Percentiles rank a stretch among this genome's conserved stretches.
phyloP scores from a whole-genome alignment of 768 basidiomycete species.

The Pleurotus eryngii region DNA sequence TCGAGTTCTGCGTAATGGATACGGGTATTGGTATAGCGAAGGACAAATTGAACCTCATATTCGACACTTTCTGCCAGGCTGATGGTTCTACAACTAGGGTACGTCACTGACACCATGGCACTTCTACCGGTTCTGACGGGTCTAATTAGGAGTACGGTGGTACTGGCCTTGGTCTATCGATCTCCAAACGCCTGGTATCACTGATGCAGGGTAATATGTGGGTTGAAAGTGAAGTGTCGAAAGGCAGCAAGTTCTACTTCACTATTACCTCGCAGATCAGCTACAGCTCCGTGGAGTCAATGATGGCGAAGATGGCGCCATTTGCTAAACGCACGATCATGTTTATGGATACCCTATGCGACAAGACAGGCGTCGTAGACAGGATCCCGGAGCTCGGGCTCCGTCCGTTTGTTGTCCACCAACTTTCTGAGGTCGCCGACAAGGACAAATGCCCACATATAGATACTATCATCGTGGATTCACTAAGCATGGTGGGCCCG shows the following conservation, averaged over 20 bases:
- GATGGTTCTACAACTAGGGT: slow-evolving; percentile 97
- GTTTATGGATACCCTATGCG: slow-evolving; percentile 83
- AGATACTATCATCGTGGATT: slow-evolving; percentile 95
- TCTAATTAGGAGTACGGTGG: slow-evolving; percentile 85
- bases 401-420: slow-evolving; percentile 70
- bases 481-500: slow-evolving; percentile 66
- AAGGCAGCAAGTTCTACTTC: slow-evolving; percentile 96
- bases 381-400: slow-evolving; percentile 79
- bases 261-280: slow-evolving; percentile 87
- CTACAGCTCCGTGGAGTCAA: slow-evolving; percentile 68
- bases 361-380: slow-evolving; percentile 71
- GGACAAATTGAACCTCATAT: slow-evolving; percentile 96
- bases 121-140: slow-evolving; percentile 4
- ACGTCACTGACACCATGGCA: slow-evolving; percentile 21
- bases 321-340: slow-evolving; percentile 88
- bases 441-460: slow-evolving; percentile 84
- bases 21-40: slow-evolving; percentile 99
- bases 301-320: slow-evolving; percentile 76
- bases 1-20: slow-evolving; percentile 97
- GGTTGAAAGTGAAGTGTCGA: slow-evolving; percentile 93
- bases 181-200: slow-evolving; percentile 93
- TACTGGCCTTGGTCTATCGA: slow-evolving; percentile 93
- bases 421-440: slow-evolving; percentile 77
- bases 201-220: slow-evolving; percentile 99
- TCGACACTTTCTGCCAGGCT: slow-evolving; percentile 98